These are phyloP conservation scores for Leucosporidium scottii DNA, from an alignment of 768 basidiomycete species.

Conservation along the genomic window DNA sequence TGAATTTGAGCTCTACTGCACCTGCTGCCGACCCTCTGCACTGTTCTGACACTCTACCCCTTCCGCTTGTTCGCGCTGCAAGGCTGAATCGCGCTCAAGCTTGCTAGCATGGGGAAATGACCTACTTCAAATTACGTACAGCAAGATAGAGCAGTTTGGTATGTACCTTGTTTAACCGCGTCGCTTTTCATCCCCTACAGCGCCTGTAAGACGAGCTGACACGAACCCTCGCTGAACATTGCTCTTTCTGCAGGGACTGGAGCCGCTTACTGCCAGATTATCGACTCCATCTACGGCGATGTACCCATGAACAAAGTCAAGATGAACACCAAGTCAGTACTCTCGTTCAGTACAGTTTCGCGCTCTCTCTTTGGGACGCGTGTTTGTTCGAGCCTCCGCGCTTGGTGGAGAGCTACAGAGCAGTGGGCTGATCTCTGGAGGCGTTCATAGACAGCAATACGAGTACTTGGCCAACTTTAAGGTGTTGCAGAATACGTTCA, in stretches of 20 bases:
- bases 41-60: too few relatives aligned
- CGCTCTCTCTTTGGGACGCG: background rate
- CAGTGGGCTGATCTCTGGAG: background rate
- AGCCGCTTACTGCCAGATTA: slow-evolving; percentile 85
- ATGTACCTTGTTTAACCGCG: background rate
- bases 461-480: slow-evolving; percentile 95
- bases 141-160: slow-evolving; percentile 33
- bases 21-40: too few relatives aligned
- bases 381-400: background rate
- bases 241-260: slow-evolving; percentile 54
- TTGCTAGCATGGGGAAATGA: slow-evolving; percentile 90
- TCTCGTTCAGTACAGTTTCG: background rate
- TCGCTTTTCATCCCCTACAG: background rate
- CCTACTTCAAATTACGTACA: slow-evolving; percentile 64
- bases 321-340: slow-evolving; percentile 67
- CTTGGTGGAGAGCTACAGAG: background rate
- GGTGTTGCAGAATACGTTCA: slow-evolving; percentile 87
- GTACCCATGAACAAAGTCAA: slow-evolving; percentile 54
- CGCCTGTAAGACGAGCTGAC: background rate
- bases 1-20: too few relatives aligned
- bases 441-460: slow-evolving; percentile 51
- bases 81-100: too few relatives aligned
- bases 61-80: too few relatives aligned
- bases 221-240: background rate
- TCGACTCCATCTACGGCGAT: slow-evolving; percentile 86